phyloP scores from a whole-genome alignment of 441 rosid genomes.

The Kokia cookei region DNA sequence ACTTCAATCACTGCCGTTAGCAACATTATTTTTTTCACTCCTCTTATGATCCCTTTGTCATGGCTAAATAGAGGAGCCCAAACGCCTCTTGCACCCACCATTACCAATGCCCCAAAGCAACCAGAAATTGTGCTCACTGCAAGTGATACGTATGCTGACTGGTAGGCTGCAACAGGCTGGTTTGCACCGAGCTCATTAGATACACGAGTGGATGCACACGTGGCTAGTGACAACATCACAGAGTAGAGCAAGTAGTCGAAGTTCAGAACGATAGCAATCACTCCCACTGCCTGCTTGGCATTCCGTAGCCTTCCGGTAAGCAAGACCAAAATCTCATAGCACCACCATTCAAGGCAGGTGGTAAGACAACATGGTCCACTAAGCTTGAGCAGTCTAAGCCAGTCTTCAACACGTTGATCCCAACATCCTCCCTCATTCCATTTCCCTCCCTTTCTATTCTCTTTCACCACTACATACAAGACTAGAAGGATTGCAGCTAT shows the following conservation, averaged over 20 bases:
- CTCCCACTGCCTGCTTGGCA: conserved; percentile 52
- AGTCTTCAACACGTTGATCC: conserved; percentile 46
- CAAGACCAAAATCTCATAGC: conserved; percentile 76
- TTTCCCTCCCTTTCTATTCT: conserved; percentile 32
- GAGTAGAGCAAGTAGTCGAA: conserved; percentile 80
- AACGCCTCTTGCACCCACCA: conserved; percentile 50
- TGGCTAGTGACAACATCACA: conserved; percentile 63
- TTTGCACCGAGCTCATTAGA: conserved; percentile 86
- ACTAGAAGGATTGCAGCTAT: conserved; percentile 41
- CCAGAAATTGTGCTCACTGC: conserved; percentile 37
- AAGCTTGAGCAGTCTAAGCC: conserved; percentile 61
- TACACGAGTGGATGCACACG: conserved; percentile 70
- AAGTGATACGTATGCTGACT: conserved; percentile 51
- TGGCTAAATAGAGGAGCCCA: conserved; percentile 71
- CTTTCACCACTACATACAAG: conserved; percentile 34
- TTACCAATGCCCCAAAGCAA: conserved; percentile 39
- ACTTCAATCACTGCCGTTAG: conserved; percentile 60
- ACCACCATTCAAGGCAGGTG: conserved; percentile 96
- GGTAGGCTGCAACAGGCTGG: conserved; percentile 38
- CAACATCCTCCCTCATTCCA: conserved; percentile 67
- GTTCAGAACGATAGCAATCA: conserved; percentile 62
- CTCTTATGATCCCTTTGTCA: conserved; percentile 35
- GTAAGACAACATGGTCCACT: conserved; percentile 85
- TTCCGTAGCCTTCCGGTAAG: conserved; percentile 63
- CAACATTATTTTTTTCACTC: conserved; percentile 65